These are phyloP conservation scores for Alternaria dauci DNA, from an alignment of 2,329 filamentous ascomycete genomes.

Conservation along the genomic window DNA sequence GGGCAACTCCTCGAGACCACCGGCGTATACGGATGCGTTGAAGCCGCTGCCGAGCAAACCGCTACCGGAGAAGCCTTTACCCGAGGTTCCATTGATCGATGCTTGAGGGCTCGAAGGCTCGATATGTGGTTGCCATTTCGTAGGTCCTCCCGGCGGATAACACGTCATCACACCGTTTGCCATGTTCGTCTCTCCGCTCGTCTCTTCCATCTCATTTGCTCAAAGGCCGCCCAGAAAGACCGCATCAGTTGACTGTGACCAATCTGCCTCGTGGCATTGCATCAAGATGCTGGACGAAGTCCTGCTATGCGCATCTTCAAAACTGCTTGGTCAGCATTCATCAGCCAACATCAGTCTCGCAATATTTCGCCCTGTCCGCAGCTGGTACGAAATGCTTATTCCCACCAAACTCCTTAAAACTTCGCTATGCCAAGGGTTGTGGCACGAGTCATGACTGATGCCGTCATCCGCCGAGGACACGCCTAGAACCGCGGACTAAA, in stretches of 20 bases:
- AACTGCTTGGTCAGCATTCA: background rate
- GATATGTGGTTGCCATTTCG: background rate
- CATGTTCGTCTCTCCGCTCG: background rate
- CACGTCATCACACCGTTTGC: background rate
- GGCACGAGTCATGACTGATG: constrained; percentile 4
- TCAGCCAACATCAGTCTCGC: background rate
- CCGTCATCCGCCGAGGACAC: constrained; percentile 9
- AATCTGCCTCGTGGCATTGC: background rate
- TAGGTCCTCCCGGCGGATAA: background rate
- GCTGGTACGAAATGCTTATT: background rate
- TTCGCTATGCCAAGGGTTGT: background rate
- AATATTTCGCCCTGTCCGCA: background rate
- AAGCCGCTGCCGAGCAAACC: constrained; percentile 44
- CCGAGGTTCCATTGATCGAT: constrained; percentile 46
- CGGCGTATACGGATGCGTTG: constrained; percentile 16
- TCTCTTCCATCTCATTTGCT: background rate
- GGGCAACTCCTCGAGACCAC: constrained; percentile 14
- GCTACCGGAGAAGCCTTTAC: constrained; percentile 47
- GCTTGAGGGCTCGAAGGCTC: constrained; percentile 20
- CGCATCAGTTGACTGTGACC: background rate
- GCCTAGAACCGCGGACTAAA: constrained; percentile 1
- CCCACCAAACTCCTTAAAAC: background rate
- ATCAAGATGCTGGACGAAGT: background rate
- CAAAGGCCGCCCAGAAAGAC: background rate
- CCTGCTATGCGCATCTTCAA: background rate